Evolutionary conservation across 352 stramenopile genomes (phyloP).

Genomic region (Aphanomyces invadans): DNA sequence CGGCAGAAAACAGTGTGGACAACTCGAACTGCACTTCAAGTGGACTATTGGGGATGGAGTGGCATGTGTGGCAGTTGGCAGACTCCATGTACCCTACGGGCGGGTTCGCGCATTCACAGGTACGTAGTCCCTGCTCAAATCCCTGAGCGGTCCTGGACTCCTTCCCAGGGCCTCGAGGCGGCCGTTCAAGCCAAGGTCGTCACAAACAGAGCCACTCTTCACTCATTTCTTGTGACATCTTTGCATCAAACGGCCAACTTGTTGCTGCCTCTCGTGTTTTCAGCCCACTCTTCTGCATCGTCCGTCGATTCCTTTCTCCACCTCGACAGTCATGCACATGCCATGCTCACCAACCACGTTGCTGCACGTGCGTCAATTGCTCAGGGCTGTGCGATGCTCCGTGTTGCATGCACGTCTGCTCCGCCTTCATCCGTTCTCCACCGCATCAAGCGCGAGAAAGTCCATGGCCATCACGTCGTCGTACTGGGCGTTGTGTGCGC

Average conservation of each 20-base stretch:
- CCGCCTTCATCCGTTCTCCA: neutral
- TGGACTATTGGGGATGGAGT: conserved; percentile 14
- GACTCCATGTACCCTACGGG: conserved; percentile 78
- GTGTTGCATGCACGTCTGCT: conserved; percentile 50
- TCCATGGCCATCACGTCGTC: conserved; percentile 53
- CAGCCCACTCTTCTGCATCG: conserved; percentile 27
- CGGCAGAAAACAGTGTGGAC: too few species aligned
- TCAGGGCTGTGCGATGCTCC: conserved; percentile 56
- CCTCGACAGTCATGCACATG: conserved; percentile 43
- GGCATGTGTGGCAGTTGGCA: conserved; percentile 59
- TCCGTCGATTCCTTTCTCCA: conserved; percentile 37
- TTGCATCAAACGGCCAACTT: conserved; percentile 71
- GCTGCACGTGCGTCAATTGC: conserved; percentile 66
- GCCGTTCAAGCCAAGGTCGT: conserved; percentile 64
- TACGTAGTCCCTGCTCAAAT: neutral
- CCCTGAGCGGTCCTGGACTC: neutral
- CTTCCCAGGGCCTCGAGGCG: conserved; percentile 46
- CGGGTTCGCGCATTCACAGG: conserved; percentile 71
- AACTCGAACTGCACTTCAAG: too few species aligned
- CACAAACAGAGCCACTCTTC: conserved; percentile 32
- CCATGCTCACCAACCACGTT: conserved; percentile 73
- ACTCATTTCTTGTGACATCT: conserved; percentile 47
- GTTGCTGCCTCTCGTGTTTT: conserved; percentile 60
- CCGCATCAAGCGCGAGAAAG: conserved; percentile 27
- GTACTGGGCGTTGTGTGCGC: conserved; percentile 62